Evolutionary conservation across 768 basidiomycete genomes (phyloP).

Genomic region (Leucocoprinus sp.): DNA sequence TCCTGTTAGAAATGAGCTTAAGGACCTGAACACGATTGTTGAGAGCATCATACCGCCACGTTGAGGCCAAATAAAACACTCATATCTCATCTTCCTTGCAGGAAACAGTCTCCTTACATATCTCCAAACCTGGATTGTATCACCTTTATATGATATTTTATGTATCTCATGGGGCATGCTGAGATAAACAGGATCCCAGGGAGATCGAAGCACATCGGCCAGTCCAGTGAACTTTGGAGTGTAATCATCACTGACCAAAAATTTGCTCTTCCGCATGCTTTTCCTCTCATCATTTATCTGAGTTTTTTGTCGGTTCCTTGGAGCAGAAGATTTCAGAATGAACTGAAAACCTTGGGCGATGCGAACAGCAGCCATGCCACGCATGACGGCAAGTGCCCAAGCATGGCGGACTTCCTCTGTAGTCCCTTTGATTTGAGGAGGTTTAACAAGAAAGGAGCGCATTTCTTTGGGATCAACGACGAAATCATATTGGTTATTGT

Average conservation of each 20-base stretch:
- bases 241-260: constrained; percentile 45
- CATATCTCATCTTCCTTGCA: constrained; percentile 63
- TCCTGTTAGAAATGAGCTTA: constrained; percentile 21
- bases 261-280: constrained; percentile 40
- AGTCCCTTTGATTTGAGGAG: constrained; percentile 38
- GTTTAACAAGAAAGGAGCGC: constrained; percentile 78
- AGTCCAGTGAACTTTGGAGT: constrained; percentile 53
- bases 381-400: constrained; percentile 79
- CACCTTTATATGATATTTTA: constrained; percentile 84
- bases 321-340: constrained; percentile 45
- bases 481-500: constrained; percentile 83
- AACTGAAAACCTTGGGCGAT: constrained; percentile 95
- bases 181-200: constrained; percentile 73
- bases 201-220: constrained; percentile 52
- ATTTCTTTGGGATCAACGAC: constrained; percentile 80
- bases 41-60: constrained; percentile 41
- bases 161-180: constrained; percentile 97
- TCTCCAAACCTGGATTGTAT: constrained; percentile 79
- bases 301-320: constrained; percentile 16
- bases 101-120: constrained; percentile 70
- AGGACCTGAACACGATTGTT: not conserved
- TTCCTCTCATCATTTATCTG: constrained; percentile 24
- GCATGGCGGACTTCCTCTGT: constrained; percentile 53
- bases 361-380: constrained; percentile 88
- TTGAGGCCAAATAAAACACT: constrained; percentile 92